Percentiles rank a stretch among this genome's conserved stretches.
Evolutionary conservation across 2,329 filamentous ascomycete species (phyloP).

Genomic region (Aspergillus amoenus): DNA sequence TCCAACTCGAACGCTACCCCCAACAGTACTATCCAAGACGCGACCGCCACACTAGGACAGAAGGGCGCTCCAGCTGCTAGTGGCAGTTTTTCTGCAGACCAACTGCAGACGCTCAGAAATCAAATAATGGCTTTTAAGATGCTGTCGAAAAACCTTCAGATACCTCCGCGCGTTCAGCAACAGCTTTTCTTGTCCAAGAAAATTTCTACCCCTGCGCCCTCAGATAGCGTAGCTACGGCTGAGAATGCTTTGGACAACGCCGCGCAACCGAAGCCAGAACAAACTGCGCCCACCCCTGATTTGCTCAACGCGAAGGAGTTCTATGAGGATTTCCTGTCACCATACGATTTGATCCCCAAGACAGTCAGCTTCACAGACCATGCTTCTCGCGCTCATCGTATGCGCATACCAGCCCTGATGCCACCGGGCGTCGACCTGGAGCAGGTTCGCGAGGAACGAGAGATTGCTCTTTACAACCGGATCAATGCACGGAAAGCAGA

Average conservation of each 20-base stretch:
- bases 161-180: constrained; percentile 76
- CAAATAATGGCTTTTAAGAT: constrained; percentile 93
- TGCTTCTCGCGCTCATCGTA: constrained; percentile 69
- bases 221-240: constrained; percentile 33
- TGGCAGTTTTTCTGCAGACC: constrained; percentile 72
- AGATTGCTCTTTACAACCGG: constrained; percentile 84
- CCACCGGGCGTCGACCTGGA: constrained; percentile 86
- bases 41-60: constrained; percentile 22
- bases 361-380: constrained; percentile 80
- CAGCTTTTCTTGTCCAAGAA: constrained; percentile 68
- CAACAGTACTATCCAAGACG: constrained; percentile 23
- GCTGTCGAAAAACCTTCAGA: constrained; percentile 79
- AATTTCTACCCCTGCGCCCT: constrained; percentile 36
- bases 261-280: constrained; percentile 34
- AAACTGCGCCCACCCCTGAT: constrained; percentile 29
- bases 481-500: constrained; percentile 83
- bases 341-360: constrained; percentile 59
- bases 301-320: constrained; percentile 35
- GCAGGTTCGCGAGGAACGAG: constrained; percentile 79
- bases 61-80: constrained; percentile 32
- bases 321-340: constrained; percentile 75
- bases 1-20: constrained; percentile 37
- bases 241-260: constrained; percentile 41
- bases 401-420: constrained; percentile 83
- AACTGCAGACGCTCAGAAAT: constrained; percentile 73